phyloP scores from a whole-genome alignment of 1,284 basidiomycete genomes.

The Cryptococcus sp. region DNA sequence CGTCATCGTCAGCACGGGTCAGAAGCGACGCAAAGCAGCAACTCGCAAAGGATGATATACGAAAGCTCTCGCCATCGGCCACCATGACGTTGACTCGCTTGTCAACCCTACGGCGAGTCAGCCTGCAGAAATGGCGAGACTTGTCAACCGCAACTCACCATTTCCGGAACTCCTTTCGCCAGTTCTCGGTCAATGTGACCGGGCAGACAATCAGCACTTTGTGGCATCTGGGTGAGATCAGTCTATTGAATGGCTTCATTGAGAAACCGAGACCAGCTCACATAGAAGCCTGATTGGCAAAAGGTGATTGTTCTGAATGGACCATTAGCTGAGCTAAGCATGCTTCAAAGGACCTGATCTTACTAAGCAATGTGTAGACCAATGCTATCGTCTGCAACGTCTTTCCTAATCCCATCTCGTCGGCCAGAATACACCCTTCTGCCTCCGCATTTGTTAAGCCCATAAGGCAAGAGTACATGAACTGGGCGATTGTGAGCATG shows the following conservation, averaged over 20 bases:
- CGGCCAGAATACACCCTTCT: conserved; percentile 91
- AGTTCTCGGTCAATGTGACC: conserved; percentile 92
- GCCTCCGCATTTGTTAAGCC: conserved; percentile 81
- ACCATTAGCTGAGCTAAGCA: conserved; percentile 7
- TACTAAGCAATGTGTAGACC: conserved; percentile 85
- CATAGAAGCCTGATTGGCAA: conserved; percentile 61
- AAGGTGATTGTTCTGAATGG: conserved; percentile 71
- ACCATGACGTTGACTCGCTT: conserved; percentile 62
- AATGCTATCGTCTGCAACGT: conserved; percentile 82
- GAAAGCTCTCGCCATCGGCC: conserved; percentile 72
- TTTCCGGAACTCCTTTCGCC: conserved; percentile 93
- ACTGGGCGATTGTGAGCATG: conserved; percentile 54
- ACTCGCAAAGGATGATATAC: conserved; percentile 73
- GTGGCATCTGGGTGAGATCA: conserved; percentile 55
- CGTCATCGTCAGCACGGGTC: conserved; percentile 4
- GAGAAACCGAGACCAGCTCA: too few relatives aligned
- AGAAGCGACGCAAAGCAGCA: conserved; percentile 55
- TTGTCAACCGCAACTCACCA: conserved; percentile 60
- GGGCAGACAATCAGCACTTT: conserved; percentile 93
- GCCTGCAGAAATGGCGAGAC: neutral
- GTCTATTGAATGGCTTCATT: too few relatives aligned
- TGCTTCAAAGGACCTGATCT: conserved; percentile 29
- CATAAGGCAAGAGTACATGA: conserved; percentile 97
- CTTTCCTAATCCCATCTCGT: conserved; percentile 96
- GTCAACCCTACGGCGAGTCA: conserved; percentile 11